Conservation (phyloP, 2,329 filamentous ascomycete genomes). For the Paraconiothyrium brasiliense region DNA sequence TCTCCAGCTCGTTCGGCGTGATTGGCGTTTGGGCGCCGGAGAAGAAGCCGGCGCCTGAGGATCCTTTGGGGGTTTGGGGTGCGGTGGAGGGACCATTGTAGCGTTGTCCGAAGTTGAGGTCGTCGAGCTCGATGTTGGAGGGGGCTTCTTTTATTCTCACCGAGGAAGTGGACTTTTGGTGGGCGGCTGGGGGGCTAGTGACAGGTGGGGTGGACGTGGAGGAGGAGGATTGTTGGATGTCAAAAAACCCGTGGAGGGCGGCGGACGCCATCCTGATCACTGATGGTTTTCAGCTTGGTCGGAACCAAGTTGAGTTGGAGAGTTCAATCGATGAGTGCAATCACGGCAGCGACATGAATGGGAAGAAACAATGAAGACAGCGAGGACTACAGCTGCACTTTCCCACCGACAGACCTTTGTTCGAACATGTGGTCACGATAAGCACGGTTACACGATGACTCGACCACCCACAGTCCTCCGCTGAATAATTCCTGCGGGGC, state of each 20-base stretch:
- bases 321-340: neutral
- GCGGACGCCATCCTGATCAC: conserved; percentile 45
- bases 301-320: neutral
- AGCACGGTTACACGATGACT: conserved; percentile 16
- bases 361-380: neutral
- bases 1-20: conserved; percentile 60
- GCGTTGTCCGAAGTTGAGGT: conserved; percentile 31
- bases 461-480: conserved; percentile 24
- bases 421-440: conserved; percentile 15
- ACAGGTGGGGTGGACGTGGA: conserved; percentile 32
- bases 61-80: conserved; percentile 25
- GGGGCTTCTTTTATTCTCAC: conserved; percentile 30
- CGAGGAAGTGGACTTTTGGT: conserved; percentile 32
- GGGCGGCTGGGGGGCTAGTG: conserved; percentile 51
- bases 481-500: conserved; percentile 37
- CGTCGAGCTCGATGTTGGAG: conserved; percentile 47
- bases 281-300: neutral
- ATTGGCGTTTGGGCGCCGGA: conserved; percentile 36
- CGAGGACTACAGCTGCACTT: neutral
- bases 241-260: conserved; percentile 52
- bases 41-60: conserved; percentile 18
- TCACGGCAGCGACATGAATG: neutral
- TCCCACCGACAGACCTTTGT: neutral
- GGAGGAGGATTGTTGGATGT: conserved; percentile 46
- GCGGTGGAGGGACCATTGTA: conserved; percentile 32